Base-by-base conservation (phyloP, 257 asterid species). In the Lithospermum erythrorhizon region DNA sequence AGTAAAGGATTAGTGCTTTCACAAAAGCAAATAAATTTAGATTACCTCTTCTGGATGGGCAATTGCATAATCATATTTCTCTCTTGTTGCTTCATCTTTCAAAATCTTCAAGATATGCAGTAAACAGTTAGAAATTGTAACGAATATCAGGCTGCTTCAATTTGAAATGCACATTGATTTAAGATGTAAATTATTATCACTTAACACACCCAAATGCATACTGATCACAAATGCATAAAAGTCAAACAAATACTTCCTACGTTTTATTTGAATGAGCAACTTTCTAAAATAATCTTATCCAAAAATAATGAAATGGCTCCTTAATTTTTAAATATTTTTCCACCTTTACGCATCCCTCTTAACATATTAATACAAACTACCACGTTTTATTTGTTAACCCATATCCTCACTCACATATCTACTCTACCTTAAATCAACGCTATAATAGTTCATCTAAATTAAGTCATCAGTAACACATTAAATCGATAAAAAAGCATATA, bases 1-100 rank as follows among this genome's bases (percentile, higher is more conserved):
- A 41, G 49, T 11, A 41, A 41, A 11, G 24, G 49, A 3, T 64
- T 30, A 53, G 20, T 55, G 58, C 24, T 37, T 62, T 56, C 21
- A 58, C 22, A 55, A 47, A 13, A 35, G 9, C 21, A 59, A 54
- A 30, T 1, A 18, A 29, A 57, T 23, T 30, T 37, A 66, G 70
- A 84, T 53, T 70, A 93, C 97, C 95, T 93, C 97, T 71, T 93
- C 97, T 13, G 97, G 97, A 74, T 86, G 96, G 62, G 87, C 97
- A 79, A 89, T 83, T 68, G 97, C 97, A 70, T 93, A 93, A 72
- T 89, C 96, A 75, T 89, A 93, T 65, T 93, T 95, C 77, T 81
- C 98, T 79, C 96, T 86, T 18, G 97, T 89, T 62, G 90, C 84
- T 73, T 86, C 96, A 73, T 86, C 95, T 84, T 89, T 93, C 81